Base-by-base conservation (phyloP, 2,329 filamentous ascomycete species). In the Fusarium marasasianum region DNA sequence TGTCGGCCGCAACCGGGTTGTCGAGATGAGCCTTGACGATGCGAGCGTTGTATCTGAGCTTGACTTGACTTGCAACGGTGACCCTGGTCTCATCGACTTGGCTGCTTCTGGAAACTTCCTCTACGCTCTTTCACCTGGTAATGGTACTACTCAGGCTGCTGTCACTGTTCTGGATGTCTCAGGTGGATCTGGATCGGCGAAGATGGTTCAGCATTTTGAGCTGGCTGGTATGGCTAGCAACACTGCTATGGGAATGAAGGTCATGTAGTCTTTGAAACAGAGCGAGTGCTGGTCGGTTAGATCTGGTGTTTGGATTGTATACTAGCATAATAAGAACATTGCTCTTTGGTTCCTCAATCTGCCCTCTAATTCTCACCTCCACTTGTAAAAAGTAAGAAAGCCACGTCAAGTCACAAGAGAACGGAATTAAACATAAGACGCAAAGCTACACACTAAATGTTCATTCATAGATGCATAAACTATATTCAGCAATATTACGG, bases 11-110 rank as follows among this genome's bases (percentile, higher is more conserved):
- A 87, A 90, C 76, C 83, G 85, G 8, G 74, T 92, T 0, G 84
- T 91, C 1, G 89, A 92, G 80, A 87, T 92, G 82, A 86, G 86
- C 47, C 51, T 85, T 1, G 63, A 76, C 1, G 84, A 89, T 66
- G 89, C 88, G 0, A 84, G 81, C 15, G 81, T 91, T 15, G 51
- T 88, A 6, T 77, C 76, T 0, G 73, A 76, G 12, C 73, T 88
- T 1, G 85, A 89, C 57, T 78, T 87, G 6, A 80, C 80, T 10
- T 68, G 65, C 45, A 86, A 84, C 29, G 85, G 84, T 3, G 87
- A 89, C 71, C 82, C 83, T 0, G 90, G 90, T 0, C 80, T 91
- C 55, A 87, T 88, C 61, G 90, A 92, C 76, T 75, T 91, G 17
- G 78, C 76, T 14, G 85, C 86, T 1, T 83, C 83, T 0, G 90